Base-by-base conservation (phyloP, 805 yeast species). In the Diddensiella transvaalensis region DNA sequence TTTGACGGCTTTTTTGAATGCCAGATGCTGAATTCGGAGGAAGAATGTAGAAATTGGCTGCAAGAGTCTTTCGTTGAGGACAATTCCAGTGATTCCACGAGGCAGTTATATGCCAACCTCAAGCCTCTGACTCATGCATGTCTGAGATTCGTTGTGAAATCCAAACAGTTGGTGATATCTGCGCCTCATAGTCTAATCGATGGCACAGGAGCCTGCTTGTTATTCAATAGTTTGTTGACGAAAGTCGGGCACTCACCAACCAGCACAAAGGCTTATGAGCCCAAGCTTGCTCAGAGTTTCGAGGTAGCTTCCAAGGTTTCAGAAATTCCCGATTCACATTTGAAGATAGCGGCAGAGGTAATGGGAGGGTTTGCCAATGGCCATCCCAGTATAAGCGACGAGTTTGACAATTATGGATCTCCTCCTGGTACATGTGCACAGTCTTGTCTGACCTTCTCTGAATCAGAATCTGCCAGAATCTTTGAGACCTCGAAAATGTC, bases 111-210 rank as follows among this genome's bases (percentile, higher is more conserved):
- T 15, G 8, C 21, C 8, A n/a, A 13, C 38, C 38, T 35, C 8
- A 35, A 17, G 15, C 15, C 38, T 17, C 17, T 35, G 38, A 8
- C 38, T 15, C 38, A 35, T 17, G 38, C 21, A 8, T 13, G 13
- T 6, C 29, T 43, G 22, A 15, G n/a, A 19, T 43, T 35, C 19
- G 30, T 45, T 23, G 26, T 30, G 8, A 37, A 38, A 38, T 37
- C 48, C 15, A n/a, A 22, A 15, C 29, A 38, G 13, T 3, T 45
- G 19, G 43, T 45, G 4, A 23, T 45, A 17, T 37, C 23, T 11
- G 21, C 35, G 19, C 48, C 48, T 23, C 48, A 45, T 23, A 11
- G 17, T 22, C 13, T n/a, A 11, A 21, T 45, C 22, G 48, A 45
- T 8, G 48, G 43, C 13, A 22, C 30, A n/a, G 48, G 48, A 5